A percentile compares a stretch with the other conserved stretches of the same genome.
Conservation (phyloP, 208 protist genomes). For the Angomonas deanei region DNA sequence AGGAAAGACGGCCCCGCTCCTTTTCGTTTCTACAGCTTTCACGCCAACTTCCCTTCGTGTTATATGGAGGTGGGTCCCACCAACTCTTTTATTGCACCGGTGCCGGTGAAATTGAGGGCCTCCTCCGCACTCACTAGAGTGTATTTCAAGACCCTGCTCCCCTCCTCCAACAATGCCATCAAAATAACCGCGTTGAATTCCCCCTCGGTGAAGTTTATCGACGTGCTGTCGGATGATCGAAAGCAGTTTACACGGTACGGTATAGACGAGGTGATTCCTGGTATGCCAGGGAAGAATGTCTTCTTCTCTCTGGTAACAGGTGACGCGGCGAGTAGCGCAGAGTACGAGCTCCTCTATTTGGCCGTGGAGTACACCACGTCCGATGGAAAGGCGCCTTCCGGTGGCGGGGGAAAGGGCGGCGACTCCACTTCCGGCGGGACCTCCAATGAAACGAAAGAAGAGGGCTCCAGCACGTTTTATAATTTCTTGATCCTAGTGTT, state of each 20-base stretch:
- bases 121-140: constrained; percentile 3
- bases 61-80: constrained; percentile 43
- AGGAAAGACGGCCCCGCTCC: constrained; percentile 49
- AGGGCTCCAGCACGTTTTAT: neutral
- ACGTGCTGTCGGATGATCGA: constrained; percentile 4
- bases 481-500: constrained; percentile 17
- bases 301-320: neutral
- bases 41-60: constrained; percentile 65
- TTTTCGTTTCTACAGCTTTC: constrained; percentile 75
- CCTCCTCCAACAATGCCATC: constrained; percentile 23
- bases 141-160: constrained; percentile 52
- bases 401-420: neutral
- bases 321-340: no score
- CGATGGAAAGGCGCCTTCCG: neutral
- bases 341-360: neutral
- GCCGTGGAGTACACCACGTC: neutral
- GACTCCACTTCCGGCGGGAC: neutral
- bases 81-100: constrained; percentile 39
- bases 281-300: neutral
- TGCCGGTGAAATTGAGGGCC: neutral
- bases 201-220: neutral
- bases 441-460: neutral
- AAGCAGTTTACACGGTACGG: neutral
- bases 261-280: constrained; percentile 7
- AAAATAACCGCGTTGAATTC: neutral